A percentile compares a stretch with the other conserved stretches of the same genome.
Conservation (phyloP, 139 green algal species). For the Micromonas commoda region DNA sequence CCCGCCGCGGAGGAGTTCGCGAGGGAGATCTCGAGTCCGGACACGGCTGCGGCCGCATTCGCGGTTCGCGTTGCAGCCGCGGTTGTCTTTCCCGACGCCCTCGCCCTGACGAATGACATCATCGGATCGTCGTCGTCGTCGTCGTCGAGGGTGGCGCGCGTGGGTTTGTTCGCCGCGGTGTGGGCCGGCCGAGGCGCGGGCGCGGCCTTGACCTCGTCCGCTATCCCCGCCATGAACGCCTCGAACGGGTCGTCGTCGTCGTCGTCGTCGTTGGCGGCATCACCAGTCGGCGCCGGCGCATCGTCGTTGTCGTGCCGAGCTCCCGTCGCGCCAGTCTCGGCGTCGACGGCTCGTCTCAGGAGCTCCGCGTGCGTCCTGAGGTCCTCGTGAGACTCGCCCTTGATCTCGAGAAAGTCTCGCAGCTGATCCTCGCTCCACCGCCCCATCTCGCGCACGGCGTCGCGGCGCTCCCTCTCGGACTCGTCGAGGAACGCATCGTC, state of each 20-base stretch:
- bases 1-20: too few species aligned
- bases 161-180: not conserved
- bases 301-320: too few species aligned
- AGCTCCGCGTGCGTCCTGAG: not conserved
- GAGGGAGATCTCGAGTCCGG: too few species aligned
- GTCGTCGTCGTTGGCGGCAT: not conserved
- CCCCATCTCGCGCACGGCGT: not conserved
- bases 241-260: slow-evolving; percentile 13
- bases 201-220: not conserved
- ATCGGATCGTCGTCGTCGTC: not conserved
- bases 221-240: slow-evolving; percentile 12
- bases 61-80: not conserved
- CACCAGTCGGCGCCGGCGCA: too few species aligned
- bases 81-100: not conserved
- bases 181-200: not conserved
- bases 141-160: not conserved
- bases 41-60: too few species aligned
- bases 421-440: not conserved
- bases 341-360: not conserved
- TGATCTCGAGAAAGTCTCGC: not conserved
- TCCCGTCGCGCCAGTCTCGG: not conserved
- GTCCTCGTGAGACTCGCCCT: not conserved
- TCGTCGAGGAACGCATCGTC: not conserved
- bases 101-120: not conserved
- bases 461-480: too few species aligned